These are phyloP conservation scores for Porcisia hertigi DNA, from an alignment of 208 protist genomes.

Conservation along the genomic window DNA sequence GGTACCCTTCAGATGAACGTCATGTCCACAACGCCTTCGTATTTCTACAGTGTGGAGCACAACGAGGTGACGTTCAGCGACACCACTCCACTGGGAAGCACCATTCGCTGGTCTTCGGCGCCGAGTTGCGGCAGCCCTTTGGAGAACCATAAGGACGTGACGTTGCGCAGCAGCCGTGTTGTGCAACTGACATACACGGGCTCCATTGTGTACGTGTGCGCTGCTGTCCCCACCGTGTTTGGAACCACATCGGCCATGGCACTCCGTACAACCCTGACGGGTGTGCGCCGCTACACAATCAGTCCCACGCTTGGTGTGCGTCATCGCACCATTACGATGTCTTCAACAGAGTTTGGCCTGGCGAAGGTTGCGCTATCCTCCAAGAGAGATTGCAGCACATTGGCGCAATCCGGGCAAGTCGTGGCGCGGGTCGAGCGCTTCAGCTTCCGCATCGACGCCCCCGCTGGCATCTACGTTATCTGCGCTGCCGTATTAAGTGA, in stretches of 20 bases:
- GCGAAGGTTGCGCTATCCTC: neutral
- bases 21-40: neutral
- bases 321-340: constrained; percentile 4
- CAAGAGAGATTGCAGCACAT: neutral
- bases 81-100: neutral
- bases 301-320: neutral
- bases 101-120: neutral
- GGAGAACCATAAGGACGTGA: neutral
- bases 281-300: neutral
- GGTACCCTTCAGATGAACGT: constrained; percentile 1
- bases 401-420: constrained; percentile 7
- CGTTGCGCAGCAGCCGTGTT: neutral
- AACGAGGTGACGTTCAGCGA: neutral
- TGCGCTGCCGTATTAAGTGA: neutral
- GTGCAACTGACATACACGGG: neutral
- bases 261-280: neutral
- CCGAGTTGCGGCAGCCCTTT: neutral
- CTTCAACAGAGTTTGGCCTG: neutral
- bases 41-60: neutral
- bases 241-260: neutral
- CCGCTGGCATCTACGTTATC: neutral
- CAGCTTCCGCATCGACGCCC: neutral
- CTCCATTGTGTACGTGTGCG: constrained; percentile 8
- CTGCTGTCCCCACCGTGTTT: neutral
- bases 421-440: neutral